These are phyloP conservation scores for Plantago coronopus DNA, from an alignment of 305 asterid genomes.

Conservation along the genomic window DNA sequence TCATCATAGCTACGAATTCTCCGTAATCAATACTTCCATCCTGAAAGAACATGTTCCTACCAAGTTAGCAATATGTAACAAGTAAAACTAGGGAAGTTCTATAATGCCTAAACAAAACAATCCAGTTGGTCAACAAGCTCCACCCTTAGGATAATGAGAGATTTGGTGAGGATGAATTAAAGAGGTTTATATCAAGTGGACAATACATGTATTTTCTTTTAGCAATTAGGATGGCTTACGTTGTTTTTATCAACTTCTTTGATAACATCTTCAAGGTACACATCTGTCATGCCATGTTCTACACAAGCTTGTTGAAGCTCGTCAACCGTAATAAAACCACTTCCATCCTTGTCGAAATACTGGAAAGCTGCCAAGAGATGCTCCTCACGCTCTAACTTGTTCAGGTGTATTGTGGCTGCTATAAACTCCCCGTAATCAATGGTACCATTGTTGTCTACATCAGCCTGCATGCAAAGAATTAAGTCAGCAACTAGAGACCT, in stretches of 20 bases:
- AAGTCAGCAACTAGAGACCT: conserved; percentile 11
- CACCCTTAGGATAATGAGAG: no score
- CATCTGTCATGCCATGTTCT: conserved; percentile 76
- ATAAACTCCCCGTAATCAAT: conserved; percentile 96
- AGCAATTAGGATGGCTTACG: conserved; percentile 42
- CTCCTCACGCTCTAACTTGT: conserved; percentile 93
- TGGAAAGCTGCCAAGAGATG: conserved; percentile 91
- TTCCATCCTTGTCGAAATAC: conserved; percentile 94
- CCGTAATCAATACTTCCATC: conserved; percentile 97
- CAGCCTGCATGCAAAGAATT: conserved; percentile 59
- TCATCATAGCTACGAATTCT: conserved; percentile 97
- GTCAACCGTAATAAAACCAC: conserved; percentile 92
- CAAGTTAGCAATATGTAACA: conserved; percentile 1
- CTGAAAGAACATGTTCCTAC: conserved; percentile 30
- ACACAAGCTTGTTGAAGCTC: conserved; percentile 95
- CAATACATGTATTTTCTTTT: no score
- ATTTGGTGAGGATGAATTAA: no score
- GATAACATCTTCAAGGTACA: conserved; percentile 78
- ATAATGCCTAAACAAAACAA: background rate
- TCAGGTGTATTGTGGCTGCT: conserved; percentile 91
- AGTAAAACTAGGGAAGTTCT: background rate
- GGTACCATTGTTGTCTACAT: conserved; percentile 95
- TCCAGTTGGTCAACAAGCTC: background rate
- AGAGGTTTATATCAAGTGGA: no score
- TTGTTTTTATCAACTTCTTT: conserved; percentile 97